Percentiles rank a stretch among this genome's conserved stretches.
phyloP scores from a whole-genome alignment of 495 filamentous ascomycete genomes.

The Pseudoneurospora amorphoporcata region DNA sequence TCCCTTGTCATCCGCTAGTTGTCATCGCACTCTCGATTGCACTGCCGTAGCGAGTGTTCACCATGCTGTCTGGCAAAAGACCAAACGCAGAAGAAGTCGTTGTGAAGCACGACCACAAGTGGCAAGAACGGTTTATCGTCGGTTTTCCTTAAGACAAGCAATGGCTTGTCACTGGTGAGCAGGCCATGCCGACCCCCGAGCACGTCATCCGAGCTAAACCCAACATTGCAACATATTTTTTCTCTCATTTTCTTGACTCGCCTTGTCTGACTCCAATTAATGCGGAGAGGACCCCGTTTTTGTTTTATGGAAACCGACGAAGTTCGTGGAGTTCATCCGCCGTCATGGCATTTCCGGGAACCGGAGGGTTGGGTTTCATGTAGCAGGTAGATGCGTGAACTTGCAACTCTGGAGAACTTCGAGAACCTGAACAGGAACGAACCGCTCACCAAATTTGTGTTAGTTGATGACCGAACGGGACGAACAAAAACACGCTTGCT shows the following conservation, averaged over 20 bases:
- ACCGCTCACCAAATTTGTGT: not conserved
- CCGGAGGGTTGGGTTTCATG: not conserved
- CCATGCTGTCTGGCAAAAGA: not conserved
- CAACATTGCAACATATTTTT: not conserved
- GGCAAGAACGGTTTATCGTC: not conserved
- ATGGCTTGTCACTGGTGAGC: not conserved
- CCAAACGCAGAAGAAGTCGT: not conserved
- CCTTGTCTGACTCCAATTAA: not conserved
- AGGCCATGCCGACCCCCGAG: conserved; percentile 16
- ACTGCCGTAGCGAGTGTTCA: not conserved
- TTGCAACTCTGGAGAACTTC: not conserved
- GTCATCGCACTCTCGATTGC: not conserved
- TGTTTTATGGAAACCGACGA: not conserved
- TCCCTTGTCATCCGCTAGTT: not conserved
- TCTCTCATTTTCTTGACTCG: not conserved
- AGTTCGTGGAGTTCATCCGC: not conserved
- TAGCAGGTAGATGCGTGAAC: not conserved
- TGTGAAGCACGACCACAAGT: not conserved
- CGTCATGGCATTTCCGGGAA: not conserved
- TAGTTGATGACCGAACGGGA: not conserved
- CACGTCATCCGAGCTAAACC: conserved; percentile 37
- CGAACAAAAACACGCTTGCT: not conserved
- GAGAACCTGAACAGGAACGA: not conserved
- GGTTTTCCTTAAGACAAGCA: not conserved
- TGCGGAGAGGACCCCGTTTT: not conserved